Conservation (phyloP, 805 yeast genomes). For the Hanseniaspora lindneri region DNA sequence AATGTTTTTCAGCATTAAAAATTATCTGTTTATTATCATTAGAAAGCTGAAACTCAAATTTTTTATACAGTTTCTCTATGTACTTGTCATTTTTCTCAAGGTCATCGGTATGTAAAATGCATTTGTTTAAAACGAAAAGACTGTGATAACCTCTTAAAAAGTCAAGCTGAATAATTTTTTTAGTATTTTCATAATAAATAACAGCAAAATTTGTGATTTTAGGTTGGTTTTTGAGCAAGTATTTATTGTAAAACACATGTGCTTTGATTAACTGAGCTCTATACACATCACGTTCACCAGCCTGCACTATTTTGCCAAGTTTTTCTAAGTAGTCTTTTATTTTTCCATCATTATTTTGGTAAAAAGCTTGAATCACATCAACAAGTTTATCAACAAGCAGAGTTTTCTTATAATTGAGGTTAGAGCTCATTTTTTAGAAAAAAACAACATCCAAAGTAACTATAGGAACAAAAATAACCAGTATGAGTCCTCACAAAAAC, state of each 20-base stretch:
- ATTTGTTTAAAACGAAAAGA: neutral
- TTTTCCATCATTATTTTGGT: neutral
- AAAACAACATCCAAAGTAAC: no score
- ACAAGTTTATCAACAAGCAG: neutral
- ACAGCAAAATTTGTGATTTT: neutral
- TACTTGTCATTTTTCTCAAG: neutral
- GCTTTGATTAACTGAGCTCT: neutral
- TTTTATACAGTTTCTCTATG: slow-evolving; percentile 2
- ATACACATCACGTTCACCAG: neutral
- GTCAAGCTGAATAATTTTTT: slow-evolving; percentile 1
- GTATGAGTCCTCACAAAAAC: no score
- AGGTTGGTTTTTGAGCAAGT: slow-evolving; percentile 1
- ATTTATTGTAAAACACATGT: neutral
- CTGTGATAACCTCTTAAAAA: slow-evolving; percentile 10
- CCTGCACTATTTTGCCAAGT: neutral
- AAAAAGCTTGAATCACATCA: neutral
- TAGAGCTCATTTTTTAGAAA: no score
- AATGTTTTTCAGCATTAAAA: no score
- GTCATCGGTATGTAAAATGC: neutral
- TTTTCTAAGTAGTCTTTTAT: neutral
- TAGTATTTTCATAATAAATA: slow-evolving; percentile 1
- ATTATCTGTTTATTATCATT: neutral
- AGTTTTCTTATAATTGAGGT: no score
- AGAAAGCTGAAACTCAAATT: neutral
- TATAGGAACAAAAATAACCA: no score